Evolutionary conservation across 345 rosid genomes (phyloP).

Genomic region (Trapa incisa): DNA sequence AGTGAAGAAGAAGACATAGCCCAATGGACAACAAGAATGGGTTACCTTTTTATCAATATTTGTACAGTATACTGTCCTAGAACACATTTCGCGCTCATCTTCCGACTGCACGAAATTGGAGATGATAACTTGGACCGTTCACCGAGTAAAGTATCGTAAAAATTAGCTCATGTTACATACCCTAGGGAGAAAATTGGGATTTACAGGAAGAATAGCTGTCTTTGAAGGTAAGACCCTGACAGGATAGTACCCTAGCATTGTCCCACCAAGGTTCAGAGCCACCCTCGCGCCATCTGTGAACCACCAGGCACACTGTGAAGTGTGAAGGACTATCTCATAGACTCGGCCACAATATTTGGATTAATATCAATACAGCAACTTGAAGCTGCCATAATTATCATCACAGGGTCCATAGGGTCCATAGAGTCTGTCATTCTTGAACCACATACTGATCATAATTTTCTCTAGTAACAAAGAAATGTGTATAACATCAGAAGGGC

Average conservation of each 20-base stretch:
- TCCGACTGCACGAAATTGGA: constrained; percentile 12
- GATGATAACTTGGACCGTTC: constrained; percentile 1
- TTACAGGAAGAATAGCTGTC: constrained; percentile 91
- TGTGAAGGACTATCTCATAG: not conserved
- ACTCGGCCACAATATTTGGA: not conserved
- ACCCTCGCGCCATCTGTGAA: too few relatives aligned
- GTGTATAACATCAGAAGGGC: not conserved
- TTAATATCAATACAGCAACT: not conserved
- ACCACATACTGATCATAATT: not conserved
- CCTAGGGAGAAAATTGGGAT: constrained; percentile 87
- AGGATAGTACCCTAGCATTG: constrained; percentile 78
- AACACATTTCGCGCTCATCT: constrained; percentile 91
- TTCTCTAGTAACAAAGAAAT: not conserved
- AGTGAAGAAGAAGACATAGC: not conserved
- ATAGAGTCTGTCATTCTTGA: not conserved
- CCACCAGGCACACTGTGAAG: not conserved
- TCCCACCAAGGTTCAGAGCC: constrained; percentile 64
- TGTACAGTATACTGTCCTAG: constrained; percentile 85
- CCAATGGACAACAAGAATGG: not conserved
- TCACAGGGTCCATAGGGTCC: not conserved
- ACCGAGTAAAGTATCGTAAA: too few relatives aligned
- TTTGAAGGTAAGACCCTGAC: constrained; percentile 85
- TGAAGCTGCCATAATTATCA: not conserved
- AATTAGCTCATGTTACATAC: constrained; percentile 22
- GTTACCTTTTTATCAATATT: constrained; percentile 77